These are phyloP conservation scores for Cadophora luteo-olivacea DNA, from an alignment of 2,329 filamentous ascomycete genomes.

Conservation along the genomic window DNA sequence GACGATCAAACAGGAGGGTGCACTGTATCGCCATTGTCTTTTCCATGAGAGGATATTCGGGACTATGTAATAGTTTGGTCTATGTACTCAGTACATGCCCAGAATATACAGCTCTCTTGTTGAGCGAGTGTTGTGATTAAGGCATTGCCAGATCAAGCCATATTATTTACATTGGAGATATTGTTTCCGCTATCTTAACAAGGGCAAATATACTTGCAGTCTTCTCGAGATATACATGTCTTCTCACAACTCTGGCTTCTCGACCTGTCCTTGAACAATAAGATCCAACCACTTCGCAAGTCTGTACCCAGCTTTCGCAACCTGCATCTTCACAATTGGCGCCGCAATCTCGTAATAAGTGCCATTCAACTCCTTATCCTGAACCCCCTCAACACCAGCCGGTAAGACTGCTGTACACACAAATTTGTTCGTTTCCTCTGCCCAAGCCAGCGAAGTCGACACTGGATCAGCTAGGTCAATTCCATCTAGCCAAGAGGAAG, in stretches of 20 bases:
- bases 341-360: conserved; percentile 69
- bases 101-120: too few relatives aligned
- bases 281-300: conserved; percentile 63
- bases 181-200: neutral
- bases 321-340: conserved; percentile 68
- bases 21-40: too few relatives aligned
- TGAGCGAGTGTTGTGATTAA: too few relatives aligned
- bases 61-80: too few relatives aligned
- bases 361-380: conserved; percentile 64
- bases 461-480: conserved; percentile 60
- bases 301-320: conserved; percentile 73
- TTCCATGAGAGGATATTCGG: too few relatives aligned
- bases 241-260: conserved; percentile 33
- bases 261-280: conserved; percentile 53
- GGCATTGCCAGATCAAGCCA: neutral
- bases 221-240: neutral
- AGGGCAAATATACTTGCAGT: too few relatives aligned
- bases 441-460: conserved; percentile 67
- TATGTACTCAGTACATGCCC: too few relatives aligned
- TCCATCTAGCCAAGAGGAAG: conserved; percentile 62
- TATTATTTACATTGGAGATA: neutral
- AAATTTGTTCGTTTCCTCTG: conserved; percentile 65
- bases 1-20: too few relatives aligned
- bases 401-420: conserved; percentile 69
- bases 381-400: conserved; percentile 63